phyloP scores from a whole-genome alignment of 176 grass and related monocot species.

The Thinopyrum elongatum region DNA sequence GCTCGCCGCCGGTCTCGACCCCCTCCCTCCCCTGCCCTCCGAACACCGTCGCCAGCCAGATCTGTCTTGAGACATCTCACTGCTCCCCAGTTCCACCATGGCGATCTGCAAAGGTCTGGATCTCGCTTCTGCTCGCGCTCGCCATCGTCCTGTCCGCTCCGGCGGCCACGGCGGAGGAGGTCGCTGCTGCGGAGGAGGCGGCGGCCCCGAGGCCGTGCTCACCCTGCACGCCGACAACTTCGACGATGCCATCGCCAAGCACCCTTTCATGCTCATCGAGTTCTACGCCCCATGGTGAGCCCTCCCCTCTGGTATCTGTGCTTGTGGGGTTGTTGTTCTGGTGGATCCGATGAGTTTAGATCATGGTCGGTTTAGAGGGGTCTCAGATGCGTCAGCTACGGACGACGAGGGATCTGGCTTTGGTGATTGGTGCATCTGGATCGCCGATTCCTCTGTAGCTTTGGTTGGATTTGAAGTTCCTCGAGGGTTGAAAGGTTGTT shows the following conservation, averaged over 20 bases:
- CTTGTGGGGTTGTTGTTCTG: background rate
- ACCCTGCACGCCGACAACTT: conserved; percentile 74
- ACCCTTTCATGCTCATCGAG: conserved; percentile 91
- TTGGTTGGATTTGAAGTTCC: background rate
- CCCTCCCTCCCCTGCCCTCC: no score
- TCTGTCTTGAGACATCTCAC: no score
- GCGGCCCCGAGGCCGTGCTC: conserved; percentile 54
- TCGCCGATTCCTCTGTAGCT: background rate
- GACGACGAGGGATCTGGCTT: background rate
- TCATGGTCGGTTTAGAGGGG: background rate
- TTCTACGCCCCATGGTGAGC: conserved; percentile 98
- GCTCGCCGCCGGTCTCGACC: no score
- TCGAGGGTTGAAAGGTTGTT: background rate
- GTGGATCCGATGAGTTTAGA: background rate
- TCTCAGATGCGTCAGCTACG: conserved; percentile 11
- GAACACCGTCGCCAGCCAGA: no score
- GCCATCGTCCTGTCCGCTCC: conserved; percentile 30
- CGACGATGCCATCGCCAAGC: conserved; percentile 66
- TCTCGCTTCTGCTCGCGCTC: conserved; percentile 57
- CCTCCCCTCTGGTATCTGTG: background rate
- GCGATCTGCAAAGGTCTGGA: conserved; percentile 51
- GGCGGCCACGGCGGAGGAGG: conserved; percentile 32
- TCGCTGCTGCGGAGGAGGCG: background rate
- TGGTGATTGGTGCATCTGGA: background rate
- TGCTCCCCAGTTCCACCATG: conserved; percentile 29